Evolutionary conservation across 208 protist genomes (phyloP).

Genomic region (Histomonas meleagridis): DNA sequence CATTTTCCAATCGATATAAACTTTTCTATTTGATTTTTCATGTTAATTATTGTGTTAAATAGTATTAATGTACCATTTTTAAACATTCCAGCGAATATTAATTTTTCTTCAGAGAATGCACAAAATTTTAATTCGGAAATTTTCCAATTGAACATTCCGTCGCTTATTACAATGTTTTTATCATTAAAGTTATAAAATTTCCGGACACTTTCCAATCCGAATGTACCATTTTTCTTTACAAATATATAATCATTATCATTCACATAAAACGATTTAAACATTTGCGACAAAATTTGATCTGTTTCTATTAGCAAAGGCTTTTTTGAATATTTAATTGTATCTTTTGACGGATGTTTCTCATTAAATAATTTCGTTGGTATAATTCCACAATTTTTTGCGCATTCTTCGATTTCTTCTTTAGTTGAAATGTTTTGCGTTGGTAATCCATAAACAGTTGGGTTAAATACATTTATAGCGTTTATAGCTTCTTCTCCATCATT

Average conservation of each 20-base stretch:
- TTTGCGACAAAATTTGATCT: neutral
- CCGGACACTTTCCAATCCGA: neutral
- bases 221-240: neutral
- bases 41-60: no score
- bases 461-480: neutral
- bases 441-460: neutral
- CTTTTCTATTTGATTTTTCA: no score
- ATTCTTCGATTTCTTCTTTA: neutral
- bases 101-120: neutral
- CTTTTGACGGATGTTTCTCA: neutral
- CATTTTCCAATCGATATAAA: no score
- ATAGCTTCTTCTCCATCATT: neutral
- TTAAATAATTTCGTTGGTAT: neutral
- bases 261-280: neutral
- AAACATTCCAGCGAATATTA: no score
- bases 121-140: neutral
- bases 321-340: neutral
- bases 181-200: neutral
- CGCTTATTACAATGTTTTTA: no score
- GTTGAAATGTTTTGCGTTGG: neutral
- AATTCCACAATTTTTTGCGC: neutral
- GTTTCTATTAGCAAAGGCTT: neutral
- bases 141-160: neutral
- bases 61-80: no score
- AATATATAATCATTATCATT: no score